Base-by-base conservation (phyloP, 2,329 filamentous ascomycete genomes). In the Claviceps quebecensis region DNA sequence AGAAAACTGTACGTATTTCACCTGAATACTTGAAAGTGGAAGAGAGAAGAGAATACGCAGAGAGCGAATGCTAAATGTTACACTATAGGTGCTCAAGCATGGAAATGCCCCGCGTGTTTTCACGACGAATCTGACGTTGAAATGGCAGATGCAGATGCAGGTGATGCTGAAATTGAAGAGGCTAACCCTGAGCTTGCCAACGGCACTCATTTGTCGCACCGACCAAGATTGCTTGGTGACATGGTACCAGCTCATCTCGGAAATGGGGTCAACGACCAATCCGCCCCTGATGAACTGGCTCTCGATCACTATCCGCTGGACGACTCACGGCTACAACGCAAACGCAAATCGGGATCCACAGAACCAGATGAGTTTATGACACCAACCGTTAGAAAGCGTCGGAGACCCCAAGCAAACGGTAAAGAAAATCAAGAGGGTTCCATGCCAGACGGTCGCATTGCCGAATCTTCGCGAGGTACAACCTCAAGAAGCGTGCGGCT, bases 311-410 rank as follows among this genome's bases (percentile, higher is more conserved):
- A 88, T 60, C 76, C 83, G 7, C 74, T 84, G 70, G 85, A 91
- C 65, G 86, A 84, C 45, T 83, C 87, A 8, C 83, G 88, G 50
- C 78, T 86, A 36, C 70, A 95, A 54, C 78, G 90, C 54, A 95
- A 95, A 68, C 81, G 90, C 50, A 95, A 91, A 66, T 83, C 87
- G 17, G 88, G 87, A 1, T 84, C 86, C 3, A 72, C 77, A 13
- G 81, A 84, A 47, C 72, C 69, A 56, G 72, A 87, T 56, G 75
- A 84, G 57, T 70, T 71, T 16, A 67, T 70, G 16, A 66, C 70
- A 16, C 67, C 72, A 53, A 69, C 72, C 1, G 62, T 75, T 38
- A 74, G 76, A 54, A 83, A 79, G 63, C 72, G 80, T 37, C 67
- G 74, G 45, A 72, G 72, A 58, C 71, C 74, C 23, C 67, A 68